phyloP scores from a whole-genome alignment of 306 rosid genomes.

The Cicer cuneatum region DNA sequence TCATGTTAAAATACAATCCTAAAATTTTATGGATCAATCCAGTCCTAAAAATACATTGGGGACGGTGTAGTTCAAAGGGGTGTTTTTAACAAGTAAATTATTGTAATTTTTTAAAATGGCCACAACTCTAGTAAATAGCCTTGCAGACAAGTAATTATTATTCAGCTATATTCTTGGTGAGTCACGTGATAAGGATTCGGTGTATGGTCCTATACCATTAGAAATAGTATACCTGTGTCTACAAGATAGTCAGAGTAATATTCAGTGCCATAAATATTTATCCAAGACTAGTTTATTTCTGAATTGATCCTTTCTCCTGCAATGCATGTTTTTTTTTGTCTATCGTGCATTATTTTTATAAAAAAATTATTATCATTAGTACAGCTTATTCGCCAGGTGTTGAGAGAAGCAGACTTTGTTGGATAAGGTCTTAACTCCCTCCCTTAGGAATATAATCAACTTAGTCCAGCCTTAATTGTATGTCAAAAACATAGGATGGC shows the following conservation, averaged over 20 bases:
- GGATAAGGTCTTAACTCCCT: background rate
- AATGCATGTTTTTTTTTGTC: background rate
- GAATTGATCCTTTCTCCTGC: conserved; percentile 1
- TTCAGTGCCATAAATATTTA: conserved; percentile 32
- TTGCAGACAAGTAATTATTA: background rate
- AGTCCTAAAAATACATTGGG: too few relatives aligned
- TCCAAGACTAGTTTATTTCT: background rate
- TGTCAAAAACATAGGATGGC: too few relatives aligned
- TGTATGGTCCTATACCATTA: conserved; percentile 3
- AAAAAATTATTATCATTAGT: background rate
- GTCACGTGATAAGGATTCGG: conserved; percentile 22
- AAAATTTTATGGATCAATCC: too few relatives aligned
- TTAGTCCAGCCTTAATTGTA: too few relatives aligned
- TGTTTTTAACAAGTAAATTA: too few relatives aligned
- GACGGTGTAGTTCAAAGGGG: too few relatives aligned
- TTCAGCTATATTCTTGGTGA: background rate
- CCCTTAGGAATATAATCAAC: conserved; percentile 9
- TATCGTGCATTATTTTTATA: background rate
- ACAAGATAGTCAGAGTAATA: conserved; percentile 8
- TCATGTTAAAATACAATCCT: too few relatives aligned
- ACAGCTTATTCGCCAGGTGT: conserved; percentile 20
- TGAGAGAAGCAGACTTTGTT: conserved; percentile 1
- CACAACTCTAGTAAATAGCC: too few relatives aligned
- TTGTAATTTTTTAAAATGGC: too few relatives aligned
- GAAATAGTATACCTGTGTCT: background rate